Evolutionary conservation across 257 asterid species (phyloP), one percentile per base, ranked within the genome.

Genomic region (Parsonsia alboflavescens): DNA sequence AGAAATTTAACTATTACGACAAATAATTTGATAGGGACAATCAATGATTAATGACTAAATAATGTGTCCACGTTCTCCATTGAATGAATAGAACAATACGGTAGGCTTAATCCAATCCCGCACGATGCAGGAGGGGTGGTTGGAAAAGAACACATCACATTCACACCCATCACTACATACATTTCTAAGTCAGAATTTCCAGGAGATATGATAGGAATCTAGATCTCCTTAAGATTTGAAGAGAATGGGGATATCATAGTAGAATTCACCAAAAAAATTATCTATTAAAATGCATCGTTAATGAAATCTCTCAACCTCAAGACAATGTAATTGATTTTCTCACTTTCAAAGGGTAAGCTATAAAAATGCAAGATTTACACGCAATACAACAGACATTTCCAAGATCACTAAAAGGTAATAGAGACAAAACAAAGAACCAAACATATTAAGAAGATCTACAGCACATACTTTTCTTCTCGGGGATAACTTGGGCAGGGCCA

Each of bases 381-480:
- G 36, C 66, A 70, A 70, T 71, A 50, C 57, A 41, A 65, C 22
- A 33, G 10, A 78, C 22, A 36, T 49, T 69, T 44, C 74, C 36
- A 65, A 72, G 45, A 41, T 41, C 63, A 64, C 62, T 22, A 74
- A 16, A 48, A 10, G 11, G 15, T 17, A 70, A 16, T 5, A 28
- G 42, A 26, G 21, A 28, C 33, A 44, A 49, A 19, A 8, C 10
- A 71, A 36, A 70, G 53, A 69, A 30, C 42, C 65, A 39, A 26
- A 26, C 42, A 64, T 57, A 44, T 66, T 11, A 72, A 10, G 64
- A 87, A 26, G 92, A 84, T 58, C 85, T 56, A 78, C 96, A 90
- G 71, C 96, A 90, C 83, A 73, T 83, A 71, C 87, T 78, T 72
- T 84, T 88, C 89, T 85, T 88, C 73, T 88, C 94, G 4, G 96